A percentile compares a stretch with the other conserved stretches of the same genome.
phyloP scores from a whole-genome alignment of 192 early-diverging fungal species.

The Backusella liffmaniae region DNA sequence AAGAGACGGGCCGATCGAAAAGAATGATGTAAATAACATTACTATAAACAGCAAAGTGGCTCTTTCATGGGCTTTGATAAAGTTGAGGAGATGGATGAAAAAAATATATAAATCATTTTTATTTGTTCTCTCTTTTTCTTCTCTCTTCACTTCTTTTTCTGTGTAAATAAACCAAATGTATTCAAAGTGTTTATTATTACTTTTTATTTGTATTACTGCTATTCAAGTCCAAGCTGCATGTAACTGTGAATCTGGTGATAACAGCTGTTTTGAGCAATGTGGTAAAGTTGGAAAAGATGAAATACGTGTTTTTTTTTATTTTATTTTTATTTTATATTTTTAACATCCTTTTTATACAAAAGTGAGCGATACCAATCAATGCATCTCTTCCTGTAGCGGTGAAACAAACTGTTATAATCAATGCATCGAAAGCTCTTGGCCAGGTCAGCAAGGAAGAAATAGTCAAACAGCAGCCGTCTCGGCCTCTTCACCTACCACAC shows the following conservation, averaged over 20 bases:
- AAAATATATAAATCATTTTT: background rate
- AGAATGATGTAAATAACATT: background rate
- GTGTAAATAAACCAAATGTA: background rate
- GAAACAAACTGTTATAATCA: slow-evolving; percentile 7
- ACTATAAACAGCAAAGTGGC: background rate
- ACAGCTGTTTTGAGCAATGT: background rate
- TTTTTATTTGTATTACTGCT: background rate
- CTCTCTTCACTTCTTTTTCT: slow-evolving; percentile 1
- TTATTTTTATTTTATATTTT: background rate
- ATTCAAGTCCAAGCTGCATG: slow-evolving; percentile 7
- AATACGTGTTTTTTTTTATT: background rate
- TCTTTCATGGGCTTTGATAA: background rate
- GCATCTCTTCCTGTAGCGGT: background rate
- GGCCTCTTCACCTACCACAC: background rate
- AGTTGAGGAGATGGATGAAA: background rate
- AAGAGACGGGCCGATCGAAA: background rate
- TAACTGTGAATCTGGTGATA: slow-evolving; percentile 15
- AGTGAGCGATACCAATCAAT: background rate
- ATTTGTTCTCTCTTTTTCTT: background rate
- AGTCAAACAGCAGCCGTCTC: background rate
- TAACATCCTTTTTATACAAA: background rate
- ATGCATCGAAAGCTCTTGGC: slow-evolving; percentile 13
- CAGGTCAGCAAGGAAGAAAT: background rate
- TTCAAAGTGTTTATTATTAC: background rate
- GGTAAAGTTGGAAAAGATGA: background rate